Conservation (phyloP, 768 basidiomycete species). For the Mrakia blollopis region DNA sequence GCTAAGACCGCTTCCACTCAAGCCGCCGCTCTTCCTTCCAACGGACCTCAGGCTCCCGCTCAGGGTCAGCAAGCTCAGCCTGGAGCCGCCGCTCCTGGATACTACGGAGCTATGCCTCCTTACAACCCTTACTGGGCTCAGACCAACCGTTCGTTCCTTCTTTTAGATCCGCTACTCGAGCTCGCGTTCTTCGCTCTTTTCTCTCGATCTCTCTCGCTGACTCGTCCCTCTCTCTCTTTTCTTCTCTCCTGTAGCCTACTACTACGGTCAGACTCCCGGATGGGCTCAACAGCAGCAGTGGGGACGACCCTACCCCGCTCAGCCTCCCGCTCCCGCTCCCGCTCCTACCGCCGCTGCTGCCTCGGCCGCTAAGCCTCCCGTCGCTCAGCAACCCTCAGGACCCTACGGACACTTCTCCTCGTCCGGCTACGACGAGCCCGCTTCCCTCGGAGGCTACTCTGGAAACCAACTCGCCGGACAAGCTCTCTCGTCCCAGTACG, state of each 20-base stretch:
- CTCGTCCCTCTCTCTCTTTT: background rate
- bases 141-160: constrained; percentile 25
- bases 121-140: constrained; percentile 34
- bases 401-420: constrained; percentile 33
- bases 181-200: background rate
- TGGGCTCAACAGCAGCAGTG: constrained; percentile 33
- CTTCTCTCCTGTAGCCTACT: constrained; percentile 10
- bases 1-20: constrained; percentile 25
- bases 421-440: constrained; percentile 19
- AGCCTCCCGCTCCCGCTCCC: constrained; percentile 28
- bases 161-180: background rate
- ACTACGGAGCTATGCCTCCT: constrained; percentile 30
- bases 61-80: constrained; percentile 28
- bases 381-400: constrained; percentile 11
- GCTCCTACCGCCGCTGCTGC: constrained; percentile 21
- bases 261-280: constrained; percentile 29
- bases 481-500: constrained; percentile 25
- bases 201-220: background rate
- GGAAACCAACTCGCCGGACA: background rate
- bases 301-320: constrained; percentile 26
- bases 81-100: constrained; percentile 25
- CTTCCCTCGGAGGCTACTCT: constrained; percentile 27
- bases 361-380: constrained; percentile 24
- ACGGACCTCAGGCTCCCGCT: constrained; percentile 28
- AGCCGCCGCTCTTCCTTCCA: background rate